phyloP scores from a whole-genome alignment of 805 yeast genomes.

The Pichia gijzeniarum region DNA sequence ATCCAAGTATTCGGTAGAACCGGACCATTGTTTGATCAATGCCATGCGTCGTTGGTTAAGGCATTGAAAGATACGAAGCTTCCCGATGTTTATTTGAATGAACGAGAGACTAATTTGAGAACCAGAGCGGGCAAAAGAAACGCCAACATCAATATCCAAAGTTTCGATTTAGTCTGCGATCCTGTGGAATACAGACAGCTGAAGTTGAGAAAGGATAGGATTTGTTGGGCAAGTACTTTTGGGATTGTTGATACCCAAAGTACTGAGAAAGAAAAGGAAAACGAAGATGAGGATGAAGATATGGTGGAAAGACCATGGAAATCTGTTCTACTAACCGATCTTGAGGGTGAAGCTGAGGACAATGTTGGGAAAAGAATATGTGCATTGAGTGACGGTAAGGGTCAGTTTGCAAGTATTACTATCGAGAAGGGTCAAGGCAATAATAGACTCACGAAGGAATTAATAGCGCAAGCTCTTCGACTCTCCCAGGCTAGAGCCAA shows the following conservation, averaged over 20 bases:
- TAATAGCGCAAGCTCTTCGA: slow-evolving; percentile 40
- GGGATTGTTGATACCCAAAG: slow-evolving; percentile 48
- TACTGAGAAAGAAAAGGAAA: slow-evolving; percentile 30
- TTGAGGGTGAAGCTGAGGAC: slow-evolving; percentile 86
- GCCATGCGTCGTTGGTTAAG: slow-evolving; percentile 59
- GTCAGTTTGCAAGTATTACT: slow-evolving; percentile 37
- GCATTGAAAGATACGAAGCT: slow-evolving; percentile 56
- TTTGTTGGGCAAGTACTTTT: slow-evolving; percentile 47
- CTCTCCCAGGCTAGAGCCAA: slow-evolving; percentile 44
- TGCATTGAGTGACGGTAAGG: slow-evolving; percentile 32
- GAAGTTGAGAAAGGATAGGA: slow-evolving; percentile 30
- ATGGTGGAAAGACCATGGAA: slow-evolving; percentile 18
- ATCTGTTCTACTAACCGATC: slow-evolving; percentile 55
- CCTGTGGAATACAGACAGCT: slow-evolving; percentile 34
- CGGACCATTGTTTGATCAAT: slow-evolving; percentile 75
- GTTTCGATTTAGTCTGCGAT: slow-evolving; percentile 55
- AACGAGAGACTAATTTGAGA: slow-evolving; percentile 34
- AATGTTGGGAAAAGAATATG: slow-evolving; percentile 49
- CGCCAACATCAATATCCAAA: slow-evolving; percentile 36
- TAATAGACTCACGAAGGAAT: slow-evolving; percentile 40
- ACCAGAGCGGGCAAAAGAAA: slow-evolving; percentile 19
- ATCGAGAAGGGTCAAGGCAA: slow-evolving; percentile 42
- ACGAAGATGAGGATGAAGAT: slow-evolving; percentile 26
- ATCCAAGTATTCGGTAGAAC: slow-evolving; percentile 72
- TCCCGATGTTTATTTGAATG: slow-evolving; percentile 66